Evolutionary conservation across 1,284 basidiomycete genomes (phyloP), one percentile per base, ranked within the genome.

Genomic region (Cryptococcus amylolentus): DNA sequence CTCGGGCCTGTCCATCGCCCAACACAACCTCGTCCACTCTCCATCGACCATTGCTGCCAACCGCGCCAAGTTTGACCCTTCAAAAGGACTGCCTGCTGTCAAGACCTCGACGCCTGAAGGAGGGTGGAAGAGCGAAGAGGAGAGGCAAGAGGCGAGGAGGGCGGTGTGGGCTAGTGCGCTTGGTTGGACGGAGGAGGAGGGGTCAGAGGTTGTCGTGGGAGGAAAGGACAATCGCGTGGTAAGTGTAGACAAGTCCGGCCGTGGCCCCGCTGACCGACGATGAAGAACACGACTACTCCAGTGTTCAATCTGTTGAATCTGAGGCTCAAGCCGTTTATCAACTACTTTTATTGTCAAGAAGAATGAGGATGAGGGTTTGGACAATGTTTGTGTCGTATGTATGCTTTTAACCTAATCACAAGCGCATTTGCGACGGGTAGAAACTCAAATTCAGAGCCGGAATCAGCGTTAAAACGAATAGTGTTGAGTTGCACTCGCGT

Each of bases 271-370:
- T 35, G 49, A 55, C 26, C 31, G 35, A 46, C 49, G 12, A 6
- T 52, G 10, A 16, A 91, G 89, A 95, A 94, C 67, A 88, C 90
- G 1, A 91, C 88, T 0, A 89, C 91, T 64, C 91, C 91, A 0
- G 66, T 94, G n/a, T 88, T 91, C 74, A 91, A 92, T 66, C 75
- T 94, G 44, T 87, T 89, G 0, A 82, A 86, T 6, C 86, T 88
- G 0, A 86, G 91, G 66, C 78, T 86, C 1, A 83, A 88, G 64
- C 82, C 77, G 0, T 83, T 93, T 40, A 84, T 91, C 82, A 78
- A 81, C 6, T 81, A 90, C 75, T 92, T 91, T 71, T 92, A 92
- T 73, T 77, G 80, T 5, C 88, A 91, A 63, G 59, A 63, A n/a
- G 26, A 26, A 8, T 35, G 12, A 38, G 18, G 41, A 35, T 35